phyloP scores from a whole-genome alignment of 2,329 filamentous ascomycete genomes.

The Coniochaeta sp. region DNA sequence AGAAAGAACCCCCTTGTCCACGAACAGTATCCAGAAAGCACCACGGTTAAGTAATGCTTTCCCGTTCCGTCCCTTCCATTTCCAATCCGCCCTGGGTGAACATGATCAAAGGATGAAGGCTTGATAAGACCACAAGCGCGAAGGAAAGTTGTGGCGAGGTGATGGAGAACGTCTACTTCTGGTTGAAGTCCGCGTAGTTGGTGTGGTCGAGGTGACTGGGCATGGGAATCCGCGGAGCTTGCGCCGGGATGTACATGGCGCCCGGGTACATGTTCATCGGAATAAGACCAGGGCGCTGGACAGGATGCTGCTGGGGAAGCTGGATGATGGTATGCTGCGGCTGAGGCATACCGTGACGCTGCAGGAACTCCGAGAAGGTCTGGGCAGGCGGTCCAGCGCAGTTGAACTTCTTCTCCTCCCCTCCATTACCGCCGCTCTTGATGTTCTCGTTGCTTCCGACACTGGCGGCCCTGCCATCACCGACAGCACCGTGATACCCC shows the following conservation, averaged over 20 bases:
- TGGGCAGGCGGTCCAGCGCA: neutral
- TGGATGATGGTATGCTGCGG: neutral
- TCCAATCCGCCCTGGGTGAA: neutral
- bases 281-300: neutral
- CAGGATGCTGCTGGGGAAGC: too few relatives aligned
- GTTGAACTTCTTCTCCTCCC: neutral
- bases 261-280: neutral
- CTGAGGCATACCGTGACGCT: neutral
- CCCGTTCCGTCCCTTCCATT: neutral
- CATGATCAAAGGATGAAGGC: neutral
- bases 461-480: neutral
- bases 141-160: neutral
- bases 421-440: neutral
- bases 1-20: neutral
- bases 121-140: neutral
- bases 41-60: conserved; percentile 2
- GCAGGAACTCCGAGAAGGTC: neutral
- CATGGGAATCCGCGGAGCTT: neutral
- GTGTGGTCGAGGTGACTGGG: neutral
- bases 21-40: conserved; percentile 4
- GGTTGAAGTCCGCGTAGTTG: neutral
- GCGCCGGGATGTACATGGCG: neutral
- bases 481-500: neutral
- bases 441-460: neutral
- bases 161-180: neutral